Evolutionary conservation across 225 moss, liverwort and hornwort species (phyloP), one percentile per base, ranked within the genome.

Genomic region (Takakia lepidozioides): DNA sequence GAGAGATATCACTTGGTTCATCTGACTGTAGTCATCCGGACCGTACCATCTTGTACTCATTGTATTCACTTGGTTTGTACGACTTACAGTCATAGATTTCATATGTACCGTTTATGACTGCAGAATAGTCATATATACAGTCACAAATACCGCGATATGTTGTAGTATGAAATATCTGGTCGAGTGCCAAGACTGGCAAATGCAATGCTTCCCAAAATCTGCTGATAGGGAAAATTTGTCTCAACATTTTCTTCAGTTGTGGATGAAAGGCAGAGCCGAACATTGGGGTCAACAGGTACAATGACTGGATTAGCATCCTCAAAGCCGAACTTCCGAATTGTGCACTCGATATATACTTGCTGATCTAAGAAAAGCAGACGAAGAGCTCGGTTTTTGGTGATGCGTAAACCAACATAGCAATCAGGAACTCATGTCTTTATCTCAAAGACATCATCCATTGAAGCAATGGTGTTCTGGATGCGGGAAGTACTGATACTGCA

Each of bases 311-410:
- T 22, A 8, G 21, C 53, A 16, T 29, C 38, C 8, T 38, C 14
- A 9, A 38, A 38, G 10, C 38, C 54, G 10, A 18, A 54, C 19
- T 54, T 54, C n/a, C n/a, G n/a, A n/a, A n/a, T n/a, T n/a, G n/a
- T n/a, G n/a, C n/a, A n/a, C n/a, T 40, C 11, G 19, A 20, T 25
- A 18, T 35, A 35, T 14, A 17, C 21, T 20, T 13, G 10, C 6
- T 43, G 37, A 55, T 55, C 38, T 16, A 42, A 1, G 13, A 13
- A 25, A 10, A 55, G 16, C 10, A n/a, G 21, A 3, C 25, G 26
- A 24, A 2, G 5, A 24, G 10, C 26, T 28, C 49, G 26, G 25
- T 50, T 26, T 5, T 27, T 27, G 11, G 16, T 29, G 8, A 50
- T 28, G 5, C 16, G 17, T 5, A 50, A 15, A 5, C 29, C 49